Base-by-base conservation (phyloP, 208 protist genomes). In the Crithidia mellificae region DNA sequence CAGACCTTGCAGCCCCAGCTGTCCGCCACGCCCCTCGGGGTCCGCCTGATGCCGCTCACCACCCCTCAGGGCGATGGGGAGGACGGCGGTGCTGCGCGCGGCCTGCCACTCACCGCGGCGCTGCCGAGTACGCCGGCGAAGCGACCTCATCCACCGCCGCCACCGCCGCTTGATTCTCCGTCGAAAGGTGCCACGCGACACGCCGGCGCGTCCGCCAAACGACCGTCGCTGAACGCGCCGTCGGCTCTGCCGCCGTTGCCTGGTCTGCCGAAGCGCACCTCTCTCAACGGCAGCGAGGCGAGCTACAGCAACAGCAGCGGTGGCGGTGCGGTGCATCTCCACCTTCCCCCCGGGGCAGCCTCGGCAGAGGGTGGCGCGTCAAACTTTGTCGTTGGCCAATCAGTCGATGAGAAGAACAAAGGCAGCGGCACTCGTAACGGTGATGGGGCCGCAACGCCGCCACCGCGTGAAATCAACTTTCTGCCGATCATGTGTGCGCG, bases 401-500 rank as follows among this genome's bases (percentile, higher is more conserved):
- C n/a, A n/a, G n/a, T n/a, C n/a, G n/a, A n/a, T n/a, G n/a, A n/a
- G n/a, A n/a, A 9, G n/a, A 34, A 34, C 57, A 58, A 2, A 24
- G n/a, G n/a, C n/a, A 27, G 34, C 34, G 38, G 34, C 17, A 22
- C 9, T 24, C 17, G 14, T 8, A 30, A 30, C 24, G 19, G 19
- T 24, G 43, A 17, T 27, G 27, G 57, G 14, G 38, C 36, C 4
- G 36, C 36, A 41, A 41, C 36, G 12, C 15, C 17, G 41, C 41
- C 17, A 4, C 41, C 61, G n/a, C 61, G 76, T n/a, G 80, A 88
- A 65, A 77, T 79, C 19, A 94, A 92, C 75, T 92, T 94, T 67
- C 61, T 94, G 36, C 85, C 85, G 4, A 68, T 94, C 44, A 91
- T 94, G 88, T 92, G 86, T 58, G 85, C 88, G 6, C 78, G 85